Evolutionary conservation across 805 yeast genomes (phyloP).

Genomic region (Candida insectalens): DNA sequence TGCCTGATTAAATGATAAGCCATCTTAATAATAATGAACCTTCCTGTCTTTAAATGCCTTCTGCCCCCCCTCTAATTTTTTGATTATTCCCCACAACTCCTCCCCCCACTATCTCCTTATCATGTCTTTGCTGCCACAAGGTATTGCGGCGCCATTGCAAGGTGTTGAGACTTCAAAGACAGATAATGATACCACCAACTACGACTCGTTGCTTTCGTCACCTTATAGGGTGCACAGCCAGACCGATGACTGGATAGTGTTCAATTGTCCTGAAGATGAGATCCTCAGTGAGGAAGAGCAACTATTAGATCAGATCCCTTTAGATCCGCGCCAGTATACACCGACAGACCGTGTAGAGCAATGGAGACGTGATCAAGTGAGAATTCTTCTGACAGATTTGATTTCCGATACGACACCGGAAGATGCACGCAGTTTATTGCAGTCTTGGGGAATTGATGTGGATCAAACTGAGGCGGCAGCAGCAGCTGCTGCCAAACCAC

Average conservation of each 20-base stretch:
- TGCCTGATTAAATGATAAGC: not conserved
- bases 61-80: not conserved
- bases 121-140: no score
- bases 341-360: slow-evolving; percentile 2
- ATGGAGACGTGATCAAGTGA: slow-evolving; percentile 4
- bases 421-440: not conserved
- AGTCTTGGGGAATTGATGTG: not conserved
- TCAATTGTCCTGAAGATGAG: slow-evolving; percentile 14
- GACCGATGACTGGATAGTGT: slow-evolving; percentile 23
- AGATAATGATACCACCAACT: no score
- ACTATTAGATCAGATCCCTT: slow-evolving; percentile 1
- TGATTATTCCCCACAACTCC: not conserved
- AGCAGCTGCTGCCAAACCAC: not conserved
- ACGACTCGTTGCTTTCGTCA: not conserved
- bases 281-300: slow-evolving; percentile 6
- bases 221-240: not conserved
- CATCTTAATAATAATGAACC: no score
- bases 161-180: no score
- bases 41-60: not conserved
- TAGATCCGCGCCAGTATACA: not conserved
- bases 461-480: no score
- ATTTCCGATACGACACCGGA: not conserved
- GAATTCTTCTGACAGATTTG: slow-evolving; percentile 1
- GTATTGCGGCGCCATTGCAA: no score
- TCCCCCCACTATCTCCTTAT: no score